phyloP scores from a whole-genome alignment of 164 flowering plant species.

The Magnolia kwangsiensis region DNA sequence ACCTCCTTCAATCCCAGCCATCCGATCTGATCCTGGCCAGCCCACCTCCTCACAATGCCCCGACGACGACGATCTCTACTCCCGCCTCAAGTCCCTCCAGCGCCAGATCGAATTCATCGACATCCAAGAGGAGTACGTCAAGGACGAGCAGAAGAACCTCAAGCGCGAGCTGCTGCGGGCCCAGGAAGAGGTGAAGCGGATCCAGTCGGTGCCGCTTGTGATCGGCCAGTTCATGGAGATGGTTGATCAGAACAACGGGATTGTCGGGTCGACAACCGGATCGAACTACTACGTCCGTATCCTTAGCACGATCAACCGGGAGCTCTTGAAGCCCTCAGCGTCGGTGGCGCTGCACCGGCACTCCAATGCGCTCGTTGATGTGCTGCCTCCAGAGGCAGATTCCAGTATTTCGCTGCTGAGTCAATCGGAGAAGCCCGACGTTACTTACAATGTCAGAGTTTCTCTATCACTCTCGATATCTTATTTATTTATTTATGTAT shows the following conservation, averaged over 20 bases:
- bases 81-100: constrained; percentile 63
- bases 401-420: constrained; percentile 78
- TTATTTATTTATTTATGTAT: too few relatives aligned
- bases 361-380: constrained; percentile 91
- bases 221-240: constrained; percentile 88
- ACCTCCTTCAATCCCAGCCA: constrained; percentile 29
- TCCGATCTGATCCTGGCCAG: constrained; percentile 20
- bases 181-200: constrained; percentile 95
- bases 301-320: constrained; percentile 54
- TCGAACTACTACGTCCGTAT: constrained; percentile 36
- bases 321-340: constrained; percentile 83
- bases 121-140: constrained; percentile 91
- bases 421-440: constrained; percentile 98
- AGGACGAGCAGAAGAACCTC: constrained; percentile 89
- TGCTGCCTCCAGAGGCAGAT: constrained; percentile 94
- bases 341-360: constrained; percentile 91
- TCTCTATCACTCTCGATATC: neutral
- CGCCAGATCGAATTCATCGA: constrained; percentile 91
- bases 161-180: constrained; percentile 84
- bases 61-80: constrained; percentile 82
- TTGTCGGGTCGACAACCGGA: constrained; percentile 93
- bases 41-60: constrained; percentile 4
- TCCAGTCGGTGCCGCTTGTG: constrained; percentile 92
- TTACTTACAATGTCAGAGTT: constrained; percentile 62
- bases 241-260: constrained; percentile 88